A percentile compares a stretch with the other conserved stretches of the same genome.
These are phyloP conservation scores for Kodamaea alishanica DNA, from an alignment of 1,139 yeast genomes.

Conservation along the genomic window DNA sequence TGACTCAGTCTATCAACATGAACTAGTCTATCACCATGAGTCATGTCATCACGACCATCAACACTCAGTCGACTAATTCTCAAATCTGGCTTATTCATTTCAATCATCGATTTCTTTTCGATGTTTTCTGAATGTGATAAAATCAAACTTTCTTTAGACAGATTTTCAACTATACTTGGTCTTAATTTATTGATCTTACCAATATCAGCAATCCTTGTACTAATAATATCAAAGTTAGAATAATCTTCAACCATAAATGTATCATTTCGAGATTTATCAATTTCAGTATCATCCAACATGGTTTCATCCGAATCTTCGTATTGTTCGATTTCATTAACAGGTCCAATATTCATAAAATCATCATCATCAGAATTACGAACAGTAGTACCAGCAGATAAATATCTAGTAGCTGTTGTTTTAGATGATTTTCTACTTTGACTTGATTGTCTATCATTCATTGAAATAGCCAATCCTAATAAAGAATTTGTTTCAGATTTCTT, in stretches of 20 bases:
- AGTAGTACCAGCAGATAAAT: slow-evolving; percentile 7
- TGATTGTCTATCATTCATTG: slow-evolving; percentile 8
- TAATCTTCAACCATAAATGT: slow-evolving; percentile 20
- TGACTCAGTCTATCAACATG: too few relatives aligned
- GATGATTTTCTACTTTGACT: slow-evolving; percentile 1
- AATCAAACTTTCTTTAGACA: slow-evolving; percentile 28
- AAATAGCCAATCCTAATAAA: slow-evolving; percentile 33
- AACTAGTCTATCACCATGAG: too few relatives aligned
- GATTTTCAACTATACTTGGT: slow-evolving; percentile 25
- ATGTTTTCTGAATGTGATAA: slow-evolving; percentile 5
- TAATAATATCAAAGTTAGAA: slow-evolving; percentile 31
- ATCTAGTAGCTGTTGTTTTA: slow-evolving; percentile 6
- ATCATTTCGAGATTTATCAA: slow-evolving; percentile 1
- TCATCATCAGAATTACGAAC: slow-evolving; percentile 11
- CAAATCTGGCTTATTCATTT: slow-evolving; percentile 12
- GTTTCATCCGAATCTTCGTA: slow-evolving; percentile 22
- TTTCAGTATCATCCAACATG: slow-evolving; percentile 17
- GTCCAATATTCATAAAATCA: slow-evolving; percentile 7
- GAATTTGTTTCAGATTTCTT: slow-evolving; percentile 25
- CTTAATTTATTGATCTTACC: slow-evolving; percentile 23
- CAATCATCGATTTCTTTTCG: slow-evolving; percentile 12
- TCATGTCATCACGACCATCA: too few relatives aligned
- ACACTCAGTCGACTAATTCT: not conserved
- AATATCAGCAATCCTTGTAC: slow-evolving; percentile 32
- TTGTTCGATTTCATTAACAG: slow-evolving; percentile 15